Evolutionary conservation across 768 basidiomycete genomes (phyloP), one percentile per base, ranked within the genome.

Genomic region (Suillus plorans): DNA sequence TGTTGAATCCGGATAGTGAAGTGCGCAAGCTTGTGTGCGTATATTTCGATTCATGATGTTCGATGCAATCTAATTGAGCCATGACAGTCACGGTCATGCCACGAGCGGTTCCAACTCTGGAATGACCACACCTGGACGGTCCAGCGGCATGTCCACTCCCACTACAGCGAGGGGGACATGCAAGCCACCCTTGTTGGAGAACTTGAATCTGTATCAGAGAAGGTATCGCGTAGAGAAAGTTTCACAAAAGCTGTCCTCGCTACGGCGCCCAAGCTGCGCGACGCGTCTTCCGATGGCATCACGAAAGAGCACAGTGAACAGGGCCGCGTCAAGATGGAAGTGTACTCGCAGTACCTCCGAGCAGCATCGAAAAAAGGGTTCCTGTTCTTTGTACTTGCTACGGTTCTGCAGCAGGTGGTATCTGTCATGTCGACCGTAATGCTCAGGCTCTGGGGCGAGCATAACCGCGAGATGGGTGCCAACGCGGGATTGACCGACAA

Each of bases 391-490:
- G 66, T 95, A 8, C 58, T 89, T 25, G 78, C 82, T 8, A 85
- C 84, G 5, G 60, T 86, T 1, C 45, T 78, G 28, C 76, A 86
- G 63, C 94, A 96, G 73, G 83, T 79, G 6, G 72, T 84, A 10
- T 83, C 84, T 0, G 86, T 95, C 37, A 62, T 82, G 12, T 84
- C 85, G 0, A 91, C 86, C 34, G 76, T 88, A 39, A 86, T 89
- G 53, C 78, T 97, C n/a, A 85, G 92, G 45, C 80, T 82, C 58
- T 97, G 93, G 94, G 89, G 90, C 9, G 90, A 94, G 72, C 85
- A 88, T 65, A 96, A 96, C 67, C 81, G 82, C 5, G 79, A 82
- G 68, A 76, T 73, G 1, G 89, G 89, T 12, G 75, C 74, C 53
- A 92, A 90, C 61, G 73, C 78, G 1, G 86, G 87, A 56, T 83